These are phyloP conservation scores for Sutorius australiensis DNA, from an alignment of 768 basidiomycete genomes.

Conservation along the genomic window DNA sequence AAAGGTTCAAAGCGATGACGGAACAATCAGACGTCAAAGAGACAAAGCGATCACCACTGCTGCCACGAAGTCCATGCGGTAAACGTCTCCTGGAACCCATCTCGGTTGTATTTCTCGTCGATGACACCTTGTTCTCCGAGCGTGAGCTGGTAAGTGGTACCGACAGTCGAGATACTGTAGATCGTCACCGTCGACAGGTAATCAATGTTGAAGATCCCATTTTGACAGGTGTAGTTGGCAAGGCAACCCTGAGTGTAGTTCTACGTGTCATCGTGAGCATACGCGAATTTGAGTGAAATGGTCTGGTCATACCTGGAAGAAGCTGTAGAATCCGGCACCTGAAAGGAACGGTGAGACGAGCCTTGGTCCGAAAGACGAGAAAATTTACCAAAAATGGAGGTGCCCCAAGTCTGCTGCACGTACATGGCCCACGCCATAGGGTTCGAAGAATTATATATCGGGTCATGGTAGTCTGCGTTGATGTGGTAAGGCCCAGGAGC, in stretches of 20 bases:
- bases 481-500: slow-evolving; percentile 41
- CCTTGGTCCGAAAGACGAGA: background rate
- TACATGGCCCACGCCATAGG: slow-evolving; percentile 42
- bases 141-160: slow-evolving; percentile 40
- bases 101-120: slow-evolving; percentile 33
- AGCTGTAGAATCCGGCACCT: slow-evolving; percentile 52
- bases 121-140: slow-evolving; percentile 35
- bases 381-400: slow-evolving; percentile 42
- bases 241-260: slow-evolving; percentile 41
- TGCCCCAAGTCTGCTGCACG: slow-evolving; percentile 38
- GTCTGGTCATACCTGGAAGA: slow-evolving; percentile 39
- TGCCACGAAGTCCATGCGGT: slow-evolving; percentile 39
- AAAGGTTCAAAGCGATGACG: background rate
- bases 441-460: slow-evolving; percentile 30
- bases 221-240: slow-evolving; percentile 38
- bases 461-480: slow-evolving; percentile 37
- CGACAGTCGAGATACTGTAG: slow-evolving; percentile 49
- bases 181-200: slow-evolving; percentile 37
- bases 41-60: slow-evolving; percentile 17
- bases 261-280: slow-evolving; percentile 20
- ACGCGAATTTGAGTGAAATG: background rate
- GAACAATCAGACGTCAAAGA: background rate
- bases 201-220: slow-evolving; percentile 42
- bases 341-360: slow-evolving; percentile 1
- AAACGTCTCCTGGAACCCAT: slow-evolving; percentile 44